These are phyloP conservation scores for Gossypium mustelinum DNA, from an alignment of 345 rosid species.

Conservation along the genomic window DNA sequence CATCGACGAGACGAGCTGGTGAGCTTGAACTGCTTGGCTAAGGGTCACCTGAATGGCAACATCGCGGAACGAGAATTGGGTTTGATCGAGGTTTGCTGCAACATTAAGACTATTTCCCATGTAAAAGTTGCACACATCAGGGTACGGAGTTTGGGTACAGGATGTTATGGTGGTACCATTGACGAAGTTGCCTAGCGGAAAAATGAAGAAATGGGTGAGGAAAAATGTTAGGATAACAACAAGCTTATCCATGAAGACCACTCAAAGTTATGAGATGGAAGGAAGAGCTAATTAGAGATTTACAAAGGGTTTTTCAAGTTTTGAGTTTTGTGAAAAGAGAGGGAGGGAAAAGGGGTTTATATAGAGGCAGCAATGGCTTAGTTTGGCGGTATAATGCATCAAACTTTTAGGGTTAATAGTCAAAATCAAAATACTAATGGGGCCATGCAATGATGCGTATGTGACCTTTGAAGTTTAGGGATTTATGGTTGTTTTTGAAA, in stretches of 20 bases:
- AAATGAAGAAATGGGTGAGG: conserved; percentile 16
- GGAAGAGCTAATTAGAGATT: neutral
- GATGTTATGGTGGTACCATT: conserved; percentile 30
- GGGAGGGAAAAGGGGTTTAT: conserved; percentile 1
- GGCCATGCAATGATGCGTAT: conserved; percentile 34
- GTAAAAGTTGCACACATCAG: conserved; percentile 46
- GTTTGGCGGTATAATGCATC: neutral
- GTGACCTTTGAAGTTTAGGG: conserved; percentile 19
- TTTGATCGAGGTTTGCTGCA: conserved; percentile 5
- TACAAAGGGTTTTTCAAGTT: neutral
- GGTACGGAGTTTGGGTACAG: conserved; percentile 58
- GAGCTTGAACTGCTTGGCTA: conserved; percentile 53
- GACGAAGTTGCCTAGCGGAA: conserved; percentile 11
- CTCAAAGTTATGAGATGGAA: too few relatives aligned
- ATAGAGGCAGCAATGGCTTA: neutral
- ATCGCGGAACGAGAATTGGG: conserved; percentile 36
- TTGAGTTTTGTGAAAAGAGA: neutral
- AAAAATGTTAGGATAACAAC: conserved; percentile 7
- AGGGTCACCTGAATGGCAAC: conserved; percentile 42
- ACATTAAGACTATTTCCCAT: conserved; percentile 7
- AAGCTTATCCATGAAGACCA: conserved; percentile 29
- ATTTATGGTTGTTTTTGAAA: conserved; percentile 11
- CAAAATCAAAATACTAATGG: neutral
- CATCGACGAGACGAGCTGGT: conserved; percentile 37
- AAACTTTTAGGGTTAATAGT: neutral